These are phyloP conservation scores for Piper betle DNA, from an alignment of 164 flowering plant genomes.

Conservation along the genomic window DNA sequence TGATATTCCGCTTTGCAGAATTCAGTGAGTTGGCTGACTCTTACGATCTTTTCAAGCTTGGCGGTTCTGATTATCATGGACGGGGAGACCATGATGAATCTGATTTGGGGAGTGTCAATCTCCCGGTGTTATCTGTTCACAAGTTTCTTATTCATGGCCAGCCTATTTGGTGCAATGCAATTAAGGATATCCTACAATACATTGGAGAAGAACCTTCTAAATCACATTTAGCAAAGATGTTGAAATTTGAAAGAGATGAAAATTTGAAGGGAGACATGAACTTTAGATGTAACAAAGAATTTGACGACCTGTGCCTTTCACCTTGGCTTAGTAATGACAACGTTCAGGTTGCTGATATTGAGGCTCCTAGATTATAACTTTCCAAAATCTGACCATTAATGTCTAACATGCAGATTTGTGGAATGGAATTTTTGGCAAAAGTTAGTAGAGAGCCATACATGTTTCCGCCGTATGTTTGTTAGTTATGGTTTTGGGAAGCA, in stretches of 20 bases:
- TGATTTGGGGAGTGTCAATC: conserved; percentile 69
- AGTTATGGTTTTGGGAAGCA: too few species aligned
- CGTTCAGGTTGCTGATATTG: conserved; percentile 38
- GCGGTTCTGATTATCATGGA: conserved; percentile 94
- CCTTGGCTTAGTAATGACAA: conserved; percentile 67
- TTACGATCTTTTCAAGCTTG: conserved; percentile 65
- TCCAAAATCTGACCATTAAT: conserved; percentile 8
- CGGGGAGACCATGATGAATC: conserved; percentile 65
- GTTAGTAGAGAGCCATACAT: too few species aligned
- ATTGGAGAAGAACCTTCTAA: conserved; percentile 59
- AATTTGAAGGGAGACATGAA: conserved; percentile 17
- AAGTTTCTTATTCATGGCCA: conserved; percentile 72
- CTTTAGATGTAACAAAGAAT: conserved; percentile 22
- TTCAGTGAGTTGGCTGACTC: conserved; percentile 70
- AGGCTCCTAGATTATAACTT: conserved; percentile 38
- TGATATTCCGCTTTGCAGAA: conserved; percentile 17
- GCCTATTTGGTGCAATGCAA: conserved; percentile 74
- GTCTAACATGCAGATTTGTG: too few species aligned
- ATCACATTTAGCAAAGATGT: conserved; percentile 30
- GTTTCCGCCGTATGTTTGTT: too few species aligned
- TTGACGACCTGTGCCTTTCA: conserved; percentile 39
- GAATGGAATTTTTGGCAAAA: too few species aligned
- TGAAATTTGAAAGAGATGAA: conserved; percentile 30
- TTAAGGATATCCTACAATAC: conserved; percentile 29
- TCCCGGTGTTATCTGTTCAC: conserved; percentile 44